Percentiles rank a stretch among this genome's conserved stretches.
phyloP scores from a whole-genome alignment of 805 yeast species.

The Jamesozyma spencerorum region DNA sequence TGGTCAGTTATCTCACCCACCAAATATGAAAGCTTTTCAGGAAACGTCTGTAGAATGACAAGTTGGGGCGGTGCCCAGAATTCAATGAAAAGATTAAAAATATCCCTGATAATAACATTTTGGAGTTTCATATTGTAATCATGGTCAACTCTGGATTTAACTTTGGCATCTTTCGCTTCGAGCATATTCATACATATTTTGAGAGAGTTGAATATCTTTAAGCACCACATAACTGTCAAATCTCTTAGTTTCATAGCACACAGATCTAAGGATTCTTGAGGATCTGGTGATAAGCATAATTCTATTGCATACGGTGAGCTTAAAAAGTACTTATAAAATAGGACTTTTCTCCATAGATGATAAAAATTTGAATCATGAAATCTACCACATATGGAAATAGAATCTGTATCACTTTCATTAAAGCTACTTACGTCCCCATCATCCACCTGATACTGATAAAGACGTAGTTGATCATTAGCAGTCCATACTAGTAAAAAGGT shows the following conservation, averaged over 20 bases:
- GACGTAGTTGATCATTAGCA: conserved; percentile 10
- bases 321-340: conserved; percentile 22
- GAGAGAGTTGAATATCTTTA: conserved; percentile 18
- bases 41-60: conserved; percentile 38
- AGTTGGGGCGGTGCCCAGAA: conserved; percentile 52
- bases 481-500: conserved; percentile 21
- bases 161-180: neutral
- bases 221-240: conserved; percentile 24
- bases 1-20: conserved; percentile 11
- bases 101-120: conserved; percentile 12
- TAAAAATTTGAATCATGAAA: conserved; percentile 14
- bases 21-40: conserved; percentile 28
- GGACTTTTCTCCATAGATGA: conserved; percentile 21
- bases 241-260: conserved; percentile 28
- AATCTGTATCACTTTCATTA: conserved; percentile 7
- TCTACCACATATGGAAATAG: conserved; percentile 14
- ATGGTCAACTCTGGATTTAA: neutral
- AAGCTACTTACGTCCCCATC: conserved; percentile 7
- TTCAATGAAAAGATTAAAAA: conserved; percentile 36
- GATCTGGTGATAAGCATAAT: conserved; percentile 19
- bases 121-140: conserved; percentile 8
- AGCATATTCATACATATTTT: conserved; percentile 9
- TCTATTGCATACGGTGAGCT: conserved; percentile 13
- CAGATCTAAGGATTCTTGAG: conserved; percentile 18
- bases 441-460: conserved; percentile 20